Base-by-base conservation (phyloP, 345 rosid genomes). In the Garcia nutans region DNA sequence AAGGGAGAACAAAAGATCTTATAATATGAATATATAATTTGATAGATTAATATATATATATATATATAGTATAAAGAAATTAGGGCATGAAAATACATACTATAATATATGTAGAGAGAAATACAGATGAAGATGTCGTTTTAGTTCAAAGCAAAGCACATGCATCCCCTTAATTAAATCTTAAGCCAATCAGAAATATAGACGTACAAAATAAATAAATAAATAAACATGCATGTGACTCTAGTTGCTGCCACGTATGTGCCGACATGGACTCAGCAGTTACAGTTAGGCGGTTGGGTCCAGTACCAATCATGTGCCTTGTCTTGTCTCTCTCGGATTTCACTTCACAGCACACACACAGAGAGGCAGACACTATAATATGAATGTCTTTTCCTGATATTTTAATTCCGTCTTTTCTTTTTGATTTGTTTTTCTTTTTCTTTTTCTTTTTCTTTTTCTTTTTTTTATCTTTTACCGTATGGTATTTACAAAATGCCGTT, bases 221-320 rank as follows among this genome's bases (percentile, higher is more conserved):
- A 55, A 42, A 60, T 66, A 15, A 68, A 20, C 19, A 74, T 56
- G 81, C 85, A 79, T 81, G 86, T 77, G 88, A 84, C 77, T 75
- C 78, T 75, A 64, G 74, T 64, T 83, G 80, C 70, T 26, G 85
- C 88, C 86, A 80, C 85, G 88, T 86, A 73, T 54, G 73, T 81
- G 82, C 86, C 84, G 84, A 83, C 86, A 85, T 70, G 64, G 81
- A 67, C 49, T 71, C 70, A 31, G 74, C 73, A 70, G 78, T 67
- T 74, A 58, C 64, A 60, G 80, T 76, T 76, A 77, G 65, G 42
- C 77, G 47, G 65, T 71, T 71, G 83, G 85, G 81, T 66, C 81
- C 79, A 70, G 55, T n/a, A 56, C 57, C 74, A 70, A 75, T 80
- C 83, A 82, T 79, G 84, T 81, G 84, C 73, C 54, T 58, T 66